phyloP scores from a whole-genome alignment of 345 rosid genomes.

The Firmiana major region DNA sequence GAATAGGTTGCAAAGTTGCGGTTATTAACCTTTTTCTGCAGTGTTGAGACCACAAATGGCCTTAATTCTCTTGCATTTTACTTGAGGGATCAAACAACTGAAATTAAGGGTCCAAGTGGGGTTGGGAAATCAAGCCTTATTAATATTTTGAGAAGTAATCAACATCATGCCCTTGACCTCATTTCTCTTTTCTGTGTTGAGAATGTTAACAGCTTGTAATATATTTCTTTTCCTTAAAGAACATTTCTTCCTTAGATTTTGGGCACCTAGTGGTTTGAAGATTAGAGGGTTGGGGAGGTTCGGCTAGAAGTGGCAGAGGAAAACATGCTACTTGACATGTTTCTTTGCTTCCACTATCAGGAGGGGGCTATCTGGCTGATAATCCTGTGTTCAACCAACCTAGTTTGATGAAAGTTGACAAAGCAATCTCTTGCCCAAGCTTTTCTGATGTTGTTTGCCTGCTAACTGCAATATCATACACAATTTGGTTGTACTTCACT shows the following conservation, averaged over 20 bases:
- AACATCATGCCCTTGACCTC: neutral
- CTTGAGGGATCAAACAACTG: constrained; percentile 70
- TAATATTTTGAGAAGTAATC: too few species aligned
- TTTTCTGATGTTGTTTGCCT: constrained; percentile 65
- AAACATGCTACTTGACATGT: constrained; percentile 89
- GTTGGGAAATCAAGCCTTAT: constrained; percentile 79
- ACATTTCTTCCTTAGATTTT: constrained; percentile 36
- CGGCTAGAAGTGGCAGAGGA: constrained; percentile 73
- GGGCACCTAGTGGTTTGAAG: constrained; percentile 69
- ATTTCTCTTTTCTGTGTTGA: too few species aligned
- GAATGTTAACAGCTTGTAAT: neutral
- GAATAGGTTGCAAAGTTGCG: constrained; percentile 60
- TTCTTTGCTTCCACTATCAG: constrained; percentile 64
- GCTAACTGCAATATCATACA: neutral
- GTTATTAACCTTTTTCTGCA: too few species aligned
- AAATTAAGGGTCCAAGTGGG: constrained; percentile 90
- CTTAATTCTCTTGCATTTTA: constrained; percentile 53
- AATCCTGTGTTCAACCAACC: constrained; percentile 95
- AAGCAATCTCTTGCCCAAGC: constrained; percentile 73
- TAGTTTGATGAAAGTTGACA: constrained; percentile 72
- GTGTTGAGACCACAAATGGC: too few species aligned
- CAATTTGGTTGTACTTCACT: neutral
- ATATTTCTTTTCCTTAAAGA: neutral
- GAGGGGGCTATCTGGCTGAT: constrained; percentile 81
- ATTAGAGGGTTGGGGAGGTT: constrained; percentile 78